Evolutionary conservation across 768 basidiomycete genomes (phyloP).

Genomic region (Mycena sanguinolenta): DNA sequence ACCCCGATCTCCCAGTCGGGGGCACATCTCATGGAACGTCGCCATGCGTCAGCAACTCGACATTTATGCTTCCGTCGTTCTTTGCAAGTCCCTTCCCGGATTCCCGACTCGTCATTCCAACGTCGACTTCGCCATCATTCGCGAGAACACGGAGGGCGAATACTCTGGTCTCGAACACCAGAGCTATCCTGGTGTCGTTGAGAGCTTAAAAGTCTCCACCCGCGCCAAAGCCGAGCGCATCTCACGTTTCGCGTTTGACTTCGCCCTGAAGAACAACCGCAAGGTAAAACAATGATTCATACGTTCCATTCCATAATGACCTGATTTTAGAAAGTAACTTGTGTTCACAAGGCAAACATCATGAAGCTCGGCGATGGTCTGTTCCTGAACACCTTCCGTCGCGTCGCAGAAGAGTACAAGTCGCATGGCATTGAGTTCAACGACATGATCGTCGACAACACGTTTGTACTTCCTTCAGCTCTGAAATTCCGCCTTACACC

Average conservation of each 20-base stretch:
- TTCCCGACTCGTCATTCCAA: constrained; percentile 95
- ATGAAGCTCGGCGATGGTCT: constrained; percentile 99
- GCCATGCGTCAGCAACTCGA: constrained; percentile 99
- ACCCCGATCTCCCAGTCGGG: constrained; percentile 96
- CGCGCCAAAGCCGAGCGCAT: constrained; percentile 96
- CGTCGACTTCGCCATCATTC: constrained; percentile 99
- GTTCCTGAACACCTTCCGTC: constrained; percentile 98
- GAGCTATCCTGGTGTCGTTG: constrained; percentile 98
- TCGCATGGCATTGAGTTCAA: constrained; percentile 92
- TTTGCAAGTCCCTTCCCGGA: constrained; percentile 98
- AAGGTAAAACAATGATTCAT: constrained; percentile 68
- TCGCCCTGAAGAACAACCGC: constrained; percentile 97
- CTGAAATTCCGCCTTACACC: constrained; percentile 15
- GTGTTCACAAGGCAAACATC: constrained; percentile 99
- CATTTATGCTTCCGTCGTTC: constrained; percentile 97
- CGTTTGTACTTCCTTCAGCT: constrained; percentile 61
- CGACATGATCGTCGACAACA: constrained; percentile 99
- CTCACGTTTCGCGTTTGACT: constrained; percentile 97
- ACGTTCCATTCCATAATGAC: constrained; percentile 9
- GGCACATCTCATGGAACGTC: constrained; percentile 99
- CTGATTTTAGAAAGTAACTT: constrained; percentile 92
- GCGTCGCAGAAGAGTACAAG: constrained; percentile 96
- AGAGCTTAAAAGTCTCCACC: constrained; percentile 97
- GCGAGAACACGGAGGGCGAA: constrained; percentile 99
- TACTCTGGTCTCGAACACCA: constrained; percentile 99